Evolutionary conservation across 2,329 filamentous ascomycete species (phyloP).

Genomic region (Orbilia oligospora): DNA sequence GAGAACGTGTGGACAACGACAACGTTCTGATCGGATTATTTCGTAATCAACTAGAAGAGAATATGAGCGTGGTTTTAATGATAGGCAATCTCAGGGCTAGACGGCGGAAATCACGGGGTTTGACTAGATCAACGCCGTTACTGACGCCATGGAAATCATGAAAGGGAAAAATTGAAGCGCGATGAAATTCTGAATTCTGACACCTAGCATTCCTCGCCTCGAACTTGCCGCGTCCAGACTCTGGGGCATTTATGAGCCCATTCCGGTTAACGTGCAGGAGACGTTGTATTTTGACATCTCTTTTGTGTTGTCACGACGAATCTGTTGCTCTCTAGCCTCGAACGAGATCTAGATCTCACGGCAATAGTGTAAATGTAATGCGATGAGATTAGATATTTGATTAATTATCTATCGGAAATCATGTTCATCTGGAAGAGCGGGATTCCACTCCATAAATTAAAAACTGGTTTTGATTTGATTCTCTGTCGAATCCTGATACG

Average conservation of each 20-base stretch:
- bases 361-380: too few species aligned
- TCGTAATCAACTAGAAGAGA: neutral
- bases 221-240: neutral
- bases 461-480: too few species aligned
- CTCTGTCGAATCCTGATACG: too few species aligned
- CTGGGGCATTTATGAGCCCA: neutral
- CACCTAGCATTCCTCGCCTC: constrained; percentile 3
- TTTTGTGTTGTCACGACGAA: neutral
- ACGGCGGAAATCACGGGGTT: neutral
- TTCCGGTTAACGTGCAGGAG: neutral
- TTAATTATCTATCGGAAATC: too few species aligned
- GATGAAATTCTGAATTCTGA: neutral
- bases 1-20: neutral
- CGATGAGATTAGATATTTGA: too few species aligned
- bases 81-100: neutral
- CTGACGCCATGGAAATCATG: neutral
- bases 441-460: too few species aligned
- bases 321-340: neutral
- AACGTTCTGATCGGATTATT: neutral
- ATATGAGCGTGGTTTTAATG: neutral
- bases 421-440: too few species aligned
- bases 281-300: constrained; percentile 2
- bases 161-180: neutral
- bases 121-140: too few species aligned
- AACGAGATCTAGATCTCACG: neutral